These are phyloP conservation scores for Phytophthora chlamydospora DNA, from an alignment of 352 stramenopile species.

Conservation along the genomic window DNA sequence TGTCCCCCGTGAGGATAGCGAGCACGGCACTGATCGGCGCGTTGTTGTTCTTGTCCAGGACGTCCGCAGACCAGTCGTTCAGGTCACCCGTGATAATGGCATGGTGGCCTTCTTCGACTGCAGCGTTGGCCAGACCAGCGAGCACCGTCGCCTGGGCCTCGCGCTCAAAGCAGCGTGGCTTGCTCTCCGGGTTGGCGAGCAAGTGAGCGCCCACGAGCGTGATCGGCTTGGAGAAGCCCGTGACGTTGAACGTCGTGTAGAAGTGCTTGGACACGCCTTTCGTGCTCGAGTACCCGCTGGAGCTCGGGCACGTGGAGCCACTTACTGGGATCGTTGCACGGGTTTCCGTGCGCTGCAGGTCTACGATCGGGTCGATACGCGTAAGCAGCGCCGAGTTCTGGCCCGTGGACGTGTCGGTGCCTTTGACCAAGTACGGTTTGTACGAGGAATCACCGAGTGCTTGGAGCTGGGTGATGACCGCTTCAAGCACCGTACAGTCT, in stretches of 20 bases:
- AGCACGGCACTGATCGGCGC: conserved; percentile 61
- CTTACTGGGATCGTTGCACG: conserved; percentile 49
- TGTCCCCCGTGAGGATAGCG: conserved; percentile 46
- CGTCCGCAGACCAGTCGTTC: conserved; percentile 63
- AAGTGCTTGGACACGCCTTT: conserved; percentile 78
- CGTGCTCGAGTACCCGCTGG: conserved; percentile 41
- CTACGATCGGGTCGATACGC: conserved; percentile 58
- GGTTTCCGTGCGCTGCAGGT: conserved; percentile 48
- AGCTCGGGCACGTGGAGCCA: conserved; percentile 57
- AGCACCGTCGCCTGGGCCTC: conserved; percentile 70
- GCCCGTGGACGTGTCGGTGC: conserved; percentile 65
- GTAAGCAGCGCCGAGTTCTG: conserved; percentile 74
- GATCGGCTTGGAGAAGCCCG: conserved; percentile 68
- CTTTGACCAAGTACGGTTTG: conserved; percentile 66
- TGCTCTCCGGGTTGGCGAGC: conserved; percentile 63
- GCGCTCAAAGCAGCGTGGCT: conserved; percentile 59
- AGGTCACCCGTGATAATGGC: conserved; percentile 72
- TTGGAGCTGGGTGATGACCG: conserved; percentile 55
- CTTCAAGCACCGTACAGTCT: conserved; percentile 55
- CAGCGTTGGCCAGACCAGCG: conserved; percentile 43
- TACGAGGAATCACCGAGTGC: conserved; percentile 59
- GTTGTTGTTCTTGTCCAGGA: conserved; percentile 71
- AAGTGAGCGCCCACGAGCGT: conserved; percentile 71
- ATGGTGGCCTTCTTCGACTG: conserved; percentile 52
- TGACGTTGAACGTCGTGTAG: conserved; percentile 71